Conservation (phyloP, 169 alveolate genomes). For the Plasmodium malariae region DNA sequence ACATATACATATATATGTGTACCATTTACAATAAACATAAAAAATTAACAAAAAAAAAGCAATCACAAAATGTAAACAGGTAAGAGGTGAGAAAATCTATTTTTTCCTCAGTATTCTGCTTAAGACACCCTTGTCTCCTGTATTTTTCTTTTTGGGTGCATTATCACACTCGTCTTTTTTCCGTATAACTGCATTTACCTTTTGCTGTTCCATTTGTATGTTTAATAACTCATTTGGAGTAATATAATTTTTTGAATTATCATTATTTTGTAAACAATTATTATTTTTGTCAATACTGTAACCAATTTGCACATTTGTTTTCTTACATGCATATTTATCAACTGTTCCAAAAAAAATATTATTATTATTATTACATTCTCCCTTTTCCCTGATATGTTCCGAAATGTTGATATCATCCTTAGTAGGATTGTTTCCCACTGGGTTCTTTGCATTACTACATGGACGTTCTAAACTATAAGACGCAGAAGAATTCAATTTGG, state of each 20-base stretch:
- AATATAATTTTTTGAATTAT: not conserved
- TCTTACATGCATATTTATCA: not conserved
- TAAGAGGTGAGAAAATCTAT: not conserved
- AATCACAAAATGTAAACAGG: not conserved
- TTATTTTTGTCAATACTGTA: not conserved
- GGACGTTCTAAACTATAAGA: too few relatives aligned
- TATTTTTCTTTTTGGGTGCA: conserved; percentile 9
- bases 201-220: conserved; percentile 1
- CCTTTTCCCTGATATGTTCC: too few relatives aligned
- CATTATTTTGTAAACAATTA: conserved; percentile 1
- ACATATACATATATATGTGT: not conserved
- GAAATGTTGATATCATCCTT: too few relatives aligned
- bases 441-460: too few relatives aligned
- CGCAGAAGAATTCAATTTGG: too few relatives aligned
- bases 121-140: conserved; percentile 60
- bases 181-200: not conserved
- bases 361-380: too few relatives aligned
- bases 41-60: not conserved
- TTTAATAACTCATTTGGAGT: conserved; percentile 1
- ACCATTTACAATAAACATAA: not conserved
- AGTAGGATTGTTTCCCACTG: too few relatives aligned
- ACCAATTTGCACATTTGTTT: not conserved
- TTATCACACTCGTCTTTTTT: conserved; percentile 15
- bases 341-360: too few relatives aligned
- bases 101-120: conserved; percentile 64